Evolutionary conservation across 139 green algal species (phyloP).

Genomic region (Chlamydomonas eustigma): DNA sequence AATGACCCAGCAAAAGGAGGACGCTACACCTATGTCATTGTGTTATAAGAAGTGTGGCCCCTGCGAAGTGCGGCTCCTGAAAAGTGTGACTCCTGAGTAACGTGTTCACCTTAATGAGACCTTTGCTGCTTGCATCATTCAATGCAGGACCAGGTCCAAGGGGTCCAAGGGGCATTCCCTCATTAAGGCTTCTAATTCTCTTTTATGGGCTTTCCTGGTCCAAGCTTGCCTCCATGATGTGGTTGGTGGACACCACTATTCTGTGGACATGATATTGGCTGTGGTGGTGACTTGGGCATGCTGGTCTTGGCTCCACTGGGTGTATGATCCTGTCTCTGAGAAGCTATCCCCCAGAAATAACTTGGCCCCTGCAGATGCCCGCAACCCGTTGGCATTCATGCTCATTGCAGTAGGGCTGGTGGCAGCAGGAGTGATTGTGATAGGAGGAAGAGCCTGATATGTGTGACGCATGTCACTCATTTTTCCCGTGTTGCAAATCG

Average conservation of each 20-base stretch:
- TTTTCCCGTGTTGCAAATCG: no score
- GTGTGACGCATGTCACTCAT: no score
- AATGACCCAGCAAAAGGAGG: no score
- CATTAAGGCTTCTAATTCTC: no score
- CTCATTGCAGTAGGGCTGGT: conserved; percentile 28
- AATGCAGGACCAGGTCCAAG: no score
- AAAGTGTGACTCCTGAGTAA: no score
- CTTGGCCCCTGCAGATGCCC: conserved; percentile 19
- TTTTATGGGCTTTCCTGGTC: conserved; percentile 52
- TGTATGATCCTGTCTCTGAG: conserved; percentile 41
- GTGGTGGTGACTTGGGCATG: conserved; percentile 65
- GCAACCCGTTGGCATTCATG: conserved; percentile 26
- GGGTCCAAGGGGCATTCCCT: no score
- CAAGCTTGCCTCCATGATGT: conserved; percentile 51
- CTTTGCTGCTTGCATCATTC: no score
- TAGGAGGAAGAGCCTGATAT: conserved; percentile 46
- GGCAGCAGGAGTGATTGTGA: conserved; percentile 37
- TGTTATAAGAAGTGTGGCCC: no score
- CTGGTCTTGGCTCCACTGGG: conserved; percentile 56
- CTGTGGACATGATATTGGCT: conserved; percentile 78
- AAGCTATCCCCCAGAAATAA: conserved; percentile 16
- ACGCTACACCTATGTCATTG: no score
- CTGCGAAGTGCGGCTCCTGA: no score
- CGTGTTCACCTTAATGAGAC: no score
- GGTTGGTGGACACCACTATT: conserved; percentile 61